These are phyloP conservation scores for Pisolithus sp. DNA, from an alignment of 768 basidiomycete genomes.

Conservation along the genomic window DNA sequence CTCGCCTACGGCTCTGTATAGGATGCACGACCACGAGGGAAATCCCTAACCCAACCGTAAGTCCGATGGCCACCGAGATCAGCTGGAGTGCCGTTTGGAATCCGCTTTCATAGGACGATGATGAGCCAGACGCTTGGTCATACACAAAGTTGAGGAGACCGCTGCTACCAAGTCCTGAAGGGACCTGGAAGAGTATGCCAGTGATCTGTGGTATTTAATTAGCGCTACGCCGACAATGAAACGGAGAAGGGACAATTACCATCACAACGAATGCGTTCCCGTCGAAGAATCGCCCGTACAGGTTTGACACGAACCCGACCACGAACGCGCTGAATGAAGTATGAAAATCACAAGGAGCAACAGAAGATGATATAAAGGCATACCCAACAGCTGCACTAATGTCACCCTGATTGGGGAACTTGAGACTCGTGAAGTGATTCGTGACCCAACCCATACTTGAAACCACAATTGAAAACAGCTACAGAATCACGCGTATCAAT, in stretches of 20 bases:
- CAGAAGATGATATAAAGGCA: constrained; percentile 10
- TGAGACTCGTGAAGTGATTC: constrained; percentile 57
- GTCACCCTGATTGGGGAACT: constrained; percentile 64
- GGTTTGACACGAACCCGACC: constrained; percentile 72
- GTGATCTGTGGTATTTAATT: constrained; percentile 41
- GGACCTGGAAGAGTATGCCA: constrained; percentile 80
- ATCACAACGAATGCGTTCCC: constrained; percentile 80
- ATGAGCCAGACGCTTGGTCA: constrained; percentile 45
- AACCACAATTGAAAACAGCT: constrained; percentile 51
- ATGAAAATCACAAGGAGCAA: constrained; percentile 1
- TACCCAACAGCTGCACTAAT: constrained; percentile 73
- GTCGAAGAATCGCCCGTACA: constrained; percentile 67
- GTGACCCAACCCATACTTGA: constrained; percentile 70
- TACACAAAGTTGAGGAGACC: constrained; percentile 70
- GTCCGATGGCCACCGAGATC: constrained; percentile 68
- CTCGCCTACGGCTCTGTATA: constrained; percentile 49
- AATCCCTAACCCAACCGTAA: constrained; percentile 76
- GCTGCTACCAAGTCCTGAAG: constrained; percentile 73
- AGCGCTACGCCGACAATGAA: background rate
- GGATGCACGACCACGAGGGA: constrained; percentile 63
- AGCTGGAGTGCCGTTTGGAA: constrained; percentile 74
- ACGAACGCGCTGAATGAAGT: constrained; percentile 53
- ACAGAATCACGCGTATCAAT: background rate
- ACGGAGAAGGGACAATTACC: constrained; percentile 34
- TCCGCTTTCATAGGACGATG: constrained; percentile 55